Evolutionary conservation across 2,329 filamentous ascomycete genomes (phyloP).

Genomic region (Penicillium occitanis): DNA sequence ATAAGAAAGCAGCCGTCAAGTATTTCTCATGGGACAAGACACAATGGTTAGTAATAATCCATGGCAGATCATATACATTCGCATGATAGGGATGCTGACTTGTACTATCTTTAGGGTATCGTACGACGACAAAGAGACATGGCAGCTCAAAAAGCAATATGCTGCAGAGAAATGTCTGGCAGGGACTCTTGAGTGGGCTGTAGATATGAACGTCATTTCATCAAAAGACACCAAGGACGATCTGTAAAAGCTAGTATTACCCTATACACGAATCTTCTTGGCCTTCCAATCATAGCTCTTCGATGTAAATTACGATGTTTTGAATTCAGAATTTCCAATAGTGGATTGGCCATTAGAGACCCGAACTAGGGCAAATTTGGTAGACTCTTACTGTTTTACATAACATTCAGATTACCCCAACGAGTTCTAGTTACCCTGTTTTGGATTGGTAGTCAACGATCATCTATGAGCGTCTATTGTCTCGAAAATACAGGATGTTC

Average conservation of each 20-base stretch:
- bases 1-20: conserved; percentile 26
- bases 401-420: neutral
- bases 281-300: neutral
- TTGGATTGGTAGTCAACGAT: neutral
- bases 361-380: neutral
- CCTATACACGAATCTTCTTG: neutral
- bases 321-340: neutral
- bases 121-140: conserved; percentile 40
- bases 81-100: neutral
- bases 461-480: neutral
- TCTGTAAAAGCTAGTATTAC: neutral
- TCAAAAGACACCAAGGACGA: neutral
- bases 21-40: conserved; percentile 23
- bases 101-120: conserved; percentile 25
- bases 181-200: conserved; percentile 32
- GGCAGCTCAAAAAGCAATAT: conserved; percentile 37
- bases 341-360: neutral
- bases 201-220: conserved; percentile 19
- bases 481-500: neutral
- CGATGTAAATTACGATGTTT: neutral
- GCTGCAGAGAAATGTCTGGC: conserved; percentile 36
- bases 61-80: neutral
- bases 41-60: conserved; percentile 18
- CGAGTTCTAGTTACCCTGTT: neutral
- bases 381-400: neutral